Base-by-base conservation (phyloP, 768 basidiomycete genomes). In the Dentipellis fragilis region DNA sequence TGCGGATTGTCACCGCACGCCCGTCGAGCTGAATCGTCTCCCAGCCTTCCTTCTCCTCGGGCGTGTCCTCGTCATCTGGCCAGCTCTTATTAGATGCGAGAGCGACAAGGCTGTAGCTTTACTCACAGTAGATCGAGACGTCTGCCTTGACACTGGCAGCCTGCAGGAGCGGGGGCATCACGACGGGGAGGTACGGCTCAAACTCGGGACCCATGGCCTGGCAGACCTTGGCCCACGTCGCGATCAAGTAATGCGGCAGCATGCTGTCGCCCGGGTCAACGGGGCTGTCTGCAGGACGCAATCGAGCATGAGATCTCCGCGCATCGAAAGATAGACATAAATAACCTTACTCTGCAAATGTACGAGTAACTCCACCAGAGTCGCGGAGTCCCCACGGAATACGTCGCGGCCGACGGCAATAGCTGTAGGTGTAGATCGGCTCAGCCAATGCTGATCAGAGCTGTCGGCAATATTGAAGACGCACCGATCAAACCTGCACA, bases 171-270 rank as follows among this genome's bases (percentile, higher is more conserved):
- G 81, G 77, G 0, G 91, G 89, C 81, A 94, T 90, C 2, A 93
- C 91, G 14, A 87, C 77, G 0, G 85, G 84, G 2, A 94, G 76
- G 66, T 89, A 94, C 0, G 89, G 89, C 64, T 88, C 89, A 58
- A 94, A 95, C 64, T 93, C 87, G 10, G 79, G 73, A 0, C 87
- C 87, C 63, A 94, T 78, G 0, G 89, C 88, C 59, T 91, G 89
- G 65, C 89, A 92, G 0, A 94, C 77, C 63, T 89, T 93, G 2
- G 88, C 86, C 90, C 90, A 94, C 0, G 90, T 93, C 45, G 84
- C 80, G 49, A 90, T 89, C 23, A 93, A 74, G 65, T 90, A 92
- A 55, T 86, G 84, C 0, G 75, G 74, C 2, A 85, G 67, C 60
- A 89, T 83, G 0, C 85, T 81, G 63, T 93, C 89, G 10, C 77